Percentiles rank a stretch among this genome's conserved stretches.
Conservation (phyloP, 2,329 filamentous ascomycete species). For the Trichoderma arundinaceum region DNA sequence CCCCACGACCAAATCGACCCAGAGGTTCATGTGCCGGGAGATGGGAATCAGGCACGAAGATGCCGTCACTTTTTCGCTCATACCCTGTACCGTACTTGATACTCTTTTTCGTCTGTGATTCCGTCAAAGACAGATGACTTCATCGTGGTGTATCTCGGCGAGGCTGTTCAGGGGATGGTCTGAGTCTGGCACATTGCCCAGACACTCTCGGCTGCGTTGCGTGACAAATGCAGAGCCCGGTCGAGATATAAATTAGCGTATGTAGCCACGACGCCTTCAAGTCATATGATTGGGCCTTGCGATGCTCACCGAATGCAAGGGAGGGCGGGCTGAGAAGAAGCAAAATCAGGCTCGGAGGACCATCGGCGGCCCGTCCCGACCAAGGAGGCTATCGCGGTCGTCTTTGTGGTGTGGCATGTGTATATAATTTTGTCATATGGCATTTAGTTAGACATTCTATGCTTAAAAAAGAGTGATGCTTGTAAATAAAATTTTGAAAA, state of each 20-base stretch:
- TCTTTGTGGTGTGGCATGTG: too few relatives aligned
- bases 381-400: not conserved
- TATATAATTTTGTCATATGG: too few relatives aligned
- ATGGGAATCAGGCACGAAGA: not conserved
- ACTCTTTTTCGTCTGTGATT: not conserved
- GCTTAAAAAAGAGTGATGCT: too few relatives aligned
- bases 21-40: not conserved
- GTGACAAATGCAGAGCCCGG: constrained; percentile 3
- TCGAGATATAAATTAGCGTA: not conserved
- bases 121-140: not conserved
- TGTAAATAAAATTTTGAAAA: too few relatives aligned
- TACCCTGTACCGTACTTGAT: too few relatives aligned
- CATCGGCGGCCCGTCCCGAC: not conserved
- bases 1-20: not conserved
- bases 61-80: not conserved
- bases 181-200: not conserved
- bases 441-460: too few relatives aligned
- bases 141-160: not conserved
- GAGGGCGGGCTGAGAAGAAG: not conserved
- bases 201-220: not conserved
- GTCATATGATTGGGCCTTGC: not conserved
- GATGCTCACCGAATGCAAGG: constrained; percentile 3
- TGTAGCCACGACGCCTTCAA: not conserved
- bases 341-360: not conserved
- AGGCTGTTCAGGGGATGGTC: not conserved